Evolutionary conservation across 2,329 filamentous ascomycete genomes (phyloP).

Genomic region (Calonectria fujianensis): DNA sequence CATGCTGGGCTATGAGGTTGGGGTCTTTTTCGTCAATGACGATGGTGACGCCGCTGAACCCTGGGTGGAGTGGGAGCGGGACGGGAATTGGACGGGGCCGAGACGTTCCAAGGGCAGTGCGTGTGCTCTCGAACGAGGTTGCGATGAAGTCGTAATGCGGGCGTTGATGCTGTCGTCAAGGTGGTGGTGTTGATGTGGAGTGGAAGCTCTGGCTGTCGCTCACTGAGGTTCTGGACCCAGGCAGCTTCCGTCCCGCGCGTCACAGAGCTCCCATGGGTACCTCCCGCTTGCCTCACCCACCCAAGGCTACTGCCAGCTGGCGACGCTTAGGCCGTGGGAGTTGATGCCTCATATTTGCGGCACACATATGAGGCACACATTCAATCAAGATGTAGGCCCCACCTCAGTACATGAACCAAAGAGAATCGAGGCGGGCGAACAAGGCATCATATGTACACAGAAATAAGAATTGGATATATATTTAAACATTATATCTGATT

Average conservation of each 20-base stretch:
- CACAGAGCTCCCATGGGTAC: conserved; percentile 51
- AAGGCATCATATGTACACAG: neutral
- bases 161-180: conserved; percentile 10
- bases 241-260: conserved; percentile 67
- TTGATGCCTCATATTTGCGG: conserved; percentile 23
- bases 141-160: conserved; percentile 22
- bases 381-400: neutral
- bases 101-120: neutral
- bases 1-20: conserved; percentile 73
- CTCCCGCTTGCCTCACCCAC: neutral
- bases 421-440: neutral
- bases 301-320: conserved; percentile 48
- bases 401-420: neutral
- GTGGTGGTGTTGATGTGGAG: conserved; percentile 25
- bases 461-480: neutral
- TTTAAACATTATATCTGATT: neutral
- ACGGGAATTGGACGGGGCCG: neutral
- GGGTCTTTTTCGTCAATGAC: conserved; percentile 26
- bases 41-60: conserved; percentile 19
- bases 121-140: neutral
- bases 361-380: neutral
- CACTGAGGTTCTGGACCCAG: conserved; percentile 59
- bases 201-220: conserved; percentile 35
- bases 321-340: conserved; percentile 7
- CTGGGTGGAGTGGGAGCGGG: conserved; percentile 9